phyloP scores from a whole-genome alignment of 225 moss, liverwort and hornwort genomes.

The Straminergon stramineum region DNA sequence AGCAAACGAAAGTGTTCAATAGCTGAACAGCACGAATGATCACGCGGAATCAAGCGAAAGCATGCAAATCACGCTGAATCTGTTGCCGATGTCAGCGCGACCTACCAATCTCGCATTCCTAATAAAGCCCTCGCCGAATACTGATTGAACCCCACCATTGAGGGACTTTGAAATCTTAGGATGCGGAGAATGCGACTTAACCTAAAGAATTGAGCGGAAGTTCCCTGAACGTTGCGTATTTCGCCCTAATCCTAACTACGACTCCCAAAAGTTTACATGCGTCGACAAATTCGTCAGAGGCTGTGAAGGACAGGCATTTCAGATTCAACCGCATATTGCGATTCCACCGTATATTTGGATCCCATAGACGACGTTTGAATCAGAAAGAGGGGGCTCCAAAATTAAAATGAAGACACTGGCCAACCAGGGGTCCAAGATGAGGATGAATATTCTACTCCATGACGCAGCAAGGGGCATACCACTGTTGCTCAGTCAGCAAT shows the following conservation, averaged over 20 bases:
- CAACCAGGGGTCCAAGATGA: not conserved
- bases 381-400: not conserved
- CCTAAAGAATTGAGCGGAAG: not conserved
- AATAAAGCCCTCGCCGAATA: not conserved
- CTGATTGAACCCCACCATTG: not conserved
- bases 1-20: constrained; percentile 17
- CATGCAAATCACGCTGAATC: not conserved
- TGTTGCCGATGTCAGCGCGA: not conserved
- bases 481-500: not conserved
- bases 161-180: not conserved
- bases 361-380: not conserved
- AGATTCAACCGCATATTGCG: not conserved
- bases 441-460: not conserved
- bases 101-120: not conserved
- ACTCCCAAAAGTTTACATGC: not conserved
- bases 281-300: not conserved
- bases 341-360: not conserved
- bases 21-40: not conserved
- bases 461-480: not conserved
- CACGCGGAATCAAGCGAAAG: not conserved
- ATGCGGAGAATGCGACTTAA: not conserved
- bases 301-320: not conserved
- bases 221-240: not conserved
- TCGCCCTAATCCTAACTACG: not conserved
- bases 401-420: not conserved